Conservation (phyloP, 768 basidiomycete genomes). For the Tricholoma sp. region DNA sequence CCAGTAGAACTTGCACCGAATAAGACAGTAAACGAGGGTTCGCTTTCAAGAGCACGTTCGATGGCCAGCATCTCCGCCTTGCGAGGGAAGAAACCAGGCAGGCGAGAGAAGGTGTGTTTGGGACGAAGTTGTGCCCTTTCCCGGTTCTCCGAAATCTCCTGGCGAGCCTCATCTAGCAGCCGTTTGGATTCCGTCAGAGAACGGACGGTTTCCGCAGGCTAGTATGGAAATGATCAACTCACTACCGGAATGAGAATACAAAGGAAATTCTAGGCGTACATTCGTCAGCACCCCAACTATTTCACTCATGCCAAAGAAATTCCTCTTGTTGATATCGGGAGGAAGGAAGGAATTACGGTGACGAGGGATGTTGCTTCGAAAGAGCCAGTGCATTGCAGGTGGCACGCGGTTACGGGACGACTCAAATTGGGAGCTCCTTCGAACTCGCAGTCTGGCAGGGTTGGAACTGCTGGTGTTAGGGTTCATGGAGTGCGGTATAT, state of each 20-base stretch:
- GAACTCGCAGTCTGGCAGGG: slow-evolving; percentile 18
- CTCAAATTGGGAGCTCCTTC: slow-evolving; percentile 17
- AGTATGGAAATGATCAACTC: slow-evolving; percentile 5
- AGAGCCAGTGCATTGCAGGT: slow-evolving; percentile 64
- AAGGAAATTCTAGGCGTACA: slow-evolving; percentile 34
- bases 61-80: slow-evolving; percentile 62
- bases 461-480: slow-evolving; percentile 3
- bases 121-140: slow-evolving; percentile 63
- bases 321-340: slow-evolving; percentile 57
- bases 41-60: slow-evolving; percentile 59
- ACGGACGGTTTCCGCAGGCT: slow-evolving; percentile 78
- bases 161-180: slow-evolving; percentile 71
- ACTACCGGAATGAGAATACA: slow-evolving; percentile 1
- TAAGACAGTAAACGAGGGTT: slow-evolving; percentile 75
- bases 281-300: slow-evolving; percentile 72
- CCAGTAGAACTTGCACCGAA: slow-evolving; percentile 81
- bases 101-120: slow-evolving; percentile 72
- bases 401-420: slow-evolving; percentile 17
- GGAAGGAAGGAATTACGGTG: slow-evolving; percentile 56
- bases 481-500: slow-evolving; percentile 14
- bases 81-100: slow-evolving; percentile 71
- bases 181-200: slow-evolving; percentile 75
- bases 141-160: slow-evolving; percentile 65
- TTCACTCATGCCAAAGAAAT: slow-evolving; percentile 78
- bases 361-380: slow-evolving; percentile 69